Evolutionary conservation across 2,329 filamentous ascomycete species (phyloP).

Genomic region (Microsporum audouinii): DNA sequence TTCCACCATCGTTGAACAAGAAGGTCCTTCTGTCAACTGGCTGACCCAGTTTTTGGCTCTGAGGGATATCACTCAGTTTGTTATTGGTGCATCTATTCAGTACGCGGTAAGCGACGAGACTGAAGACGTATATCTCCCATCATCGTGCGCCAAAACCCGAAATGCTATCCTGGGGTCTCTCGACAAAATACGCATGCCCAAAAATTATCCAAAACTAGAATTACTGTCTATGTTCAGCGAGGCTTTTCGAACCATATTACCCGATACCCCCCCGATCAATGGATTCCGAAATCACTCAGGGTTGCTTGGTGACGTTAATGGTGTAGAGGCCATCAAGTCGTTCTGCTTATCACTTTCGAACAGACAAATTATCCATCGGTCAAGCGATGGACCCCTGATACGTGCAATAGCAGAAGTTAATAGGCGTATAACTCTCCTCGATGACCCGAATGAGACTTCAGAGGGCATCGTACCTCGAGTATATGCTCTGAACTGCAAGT

Average conservation of each 20-base stretch:
- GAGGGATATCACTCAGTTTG: slow-evolving; percentile 31
- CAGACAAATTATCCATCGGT: slow-evolving; percentile 28
- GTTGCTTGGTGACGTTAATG: slow-evolving; percentile 23
- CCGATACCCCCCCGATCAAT: slow-evolving; percentile 27
- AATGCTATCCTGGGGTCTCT: slow-evolving; percentile 30
- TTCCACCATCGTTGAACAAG: slow-evolving; percentile 23
- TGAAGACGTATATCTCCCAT: slow-evolving; percentile 25
- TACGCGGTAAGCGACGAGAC: slow-evolving; percentile 28
- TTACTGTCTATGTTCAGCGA: slow-evolving; percentile 28
- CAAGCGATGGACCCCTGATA: slow-evolving; percentile 32
- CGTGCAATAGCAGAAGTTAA: slow-evolving; percentile 28
- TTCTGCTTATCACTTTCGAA: slow-evolving; percentile 26
- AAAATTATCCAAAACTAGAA: slow-evolving; percentile 26
- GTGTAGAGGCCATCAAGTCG: slow-evolving; percentile 29
- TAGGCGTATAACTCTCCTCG: slow-evolving; percentile 25
- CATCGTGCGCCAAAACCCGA: slow-evolving; percentile 26
- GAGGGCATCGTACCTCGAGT: slow-evolving; percentile 23
- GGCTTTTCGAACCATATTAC: slow-evolving; percentile 29
- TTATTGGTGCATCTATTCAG: slow-evolving; percentile 32
- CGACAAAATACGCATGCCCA: slow-evolving; percentile 27
- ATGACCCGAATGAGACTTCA: slow-evolving; percentile 26
- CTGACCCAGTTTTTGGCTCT: slow-evolving; percentile 31
- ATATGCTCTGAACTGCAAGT: slow-evolving; percentile 29
- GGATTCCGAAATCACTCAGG: slow-evolving; percentile 17
- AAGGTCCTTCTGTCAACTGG: slow-evolving; percentile 26